Percentiles rank a stretch among this genome's conserved stretches.
Conservation (phyloP, 2,329 filamentous ascomycete genomes). For the Diaporthe destruens region DNA sequence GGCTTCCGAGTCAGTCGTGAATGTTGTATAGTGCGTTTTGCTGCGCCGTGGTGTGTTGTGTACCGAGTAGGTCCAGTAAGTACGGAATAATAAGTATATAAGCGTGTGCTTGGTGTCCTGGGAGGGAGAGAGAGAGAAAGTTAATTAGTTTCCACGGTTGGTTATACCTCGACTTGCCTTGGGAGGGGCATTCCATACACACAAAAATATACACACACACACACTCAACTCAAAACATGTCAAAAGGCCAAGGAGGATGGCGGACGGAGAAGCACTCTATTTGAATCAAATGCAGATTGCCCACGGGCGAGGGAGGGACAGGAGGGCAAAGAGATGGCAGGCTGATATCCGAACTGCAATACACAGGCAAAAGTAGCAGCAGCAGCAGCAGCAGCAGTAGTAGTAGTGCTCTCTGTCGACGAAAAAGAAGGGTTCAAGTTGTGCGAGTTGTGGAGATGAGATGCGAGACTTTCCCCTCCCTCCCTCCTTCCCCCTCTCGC, state of each 20-base stretch:
- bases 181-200: constrained; percentile 17
- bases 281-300: neutral
- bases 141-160: constrained; percentile 7
- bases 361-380: neutral
- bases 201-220: neutral
- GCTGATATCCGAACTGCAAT: neutral
- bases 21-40: neutral
- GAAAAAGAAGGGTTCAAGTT: neutral
- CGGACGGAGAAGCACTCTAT: neutral
- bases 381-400: no score
- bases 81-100: neutral
- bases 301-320: neutral
- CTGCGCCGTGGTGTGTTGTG: neutral
- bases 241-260: constrained; percentile 18
- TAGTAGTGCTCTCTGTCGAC: neutral
- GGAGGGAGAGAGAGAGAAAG: neutral
- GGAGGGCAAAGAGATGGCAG: neutral
- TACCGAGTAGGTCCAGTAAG: no score
- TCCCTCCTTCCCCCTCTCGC: constrained; percentile 7
- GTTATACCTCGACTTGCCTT: constrained; percentile 5
- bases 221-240: constrained; percentile 16
- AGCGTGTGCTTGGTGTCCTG: constrained; percentile 22
- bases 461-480: constrained; percentile 8
- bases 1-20: constrained; percentile 9
- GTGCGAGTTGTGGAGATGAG: constrained; percentile 23